phyloP scores from a whole-genome alignment of 169 alveolate genomes.

The Plasmodium falciparum region DNA sequence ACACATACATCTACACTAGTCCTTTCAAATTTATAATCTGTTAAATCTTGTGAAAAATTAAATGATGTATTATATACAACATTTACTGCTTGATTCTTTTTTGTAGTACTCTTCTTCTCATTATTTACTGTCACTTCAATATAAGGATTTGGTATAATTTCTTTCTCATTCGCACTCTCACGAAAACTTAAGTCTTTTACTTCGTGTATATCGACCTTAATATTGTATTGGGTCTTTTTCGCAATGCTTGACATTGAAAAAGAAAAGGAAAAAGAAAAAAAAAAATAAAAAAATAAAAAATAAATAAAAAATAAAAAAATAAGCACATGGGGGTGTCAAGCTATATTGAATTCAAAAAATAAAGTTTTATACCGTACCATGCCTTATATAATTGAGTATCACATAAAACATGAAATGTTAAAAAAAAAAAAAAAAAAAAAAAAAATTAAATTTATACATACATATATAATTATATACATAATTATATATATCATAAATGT shows the following conservation, averaged over 20 bases:
- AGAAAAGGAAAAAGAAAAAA: too few relatives aligned
- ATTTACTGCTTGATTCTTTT: slow-evolving; percentile 85
- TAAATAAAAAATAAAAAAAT: too few relatives aligned
- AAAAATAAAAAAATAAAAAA: too few relatives aligned
- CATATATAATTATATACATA: too few relatives aligned
- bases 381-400: too few relatives aligned
- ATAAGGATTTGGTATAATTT: slow-evolving; percentile 87
- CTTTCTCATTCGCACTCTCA: slow-evolving; percentile 85
- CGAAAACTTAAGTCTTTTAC: slow-evolving; percentile 88
- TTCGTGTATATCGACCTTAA: slow-evolving; percentile 90
- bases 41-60: slow-evolving; percentile 87
- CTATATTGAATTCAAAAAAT: too few relatives aligned
- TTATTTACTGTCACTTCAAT: slow-evolving; percentile 81
- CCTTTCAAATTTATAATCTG: slow-evolving; percentile 83
- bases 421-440: too few relatives aligned
- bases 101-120: slow-evolving; percentile 79
- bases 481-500: too few relatives aligned
- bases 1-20: slow-evolving; percentile 86
- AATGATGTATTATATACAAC: slow-evolving; percentile 87
- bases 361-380: too few relatives aligned
- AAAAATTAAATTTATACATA: too few relatives aligned
- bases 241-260: not conserved
- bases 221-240: slow-evolving; percentile 79
- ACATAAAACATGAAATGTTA: too few relatives aligned
- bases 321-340: too few relatives aligned